Evolutionary conservation across 2,329 filamentous ascomycete species (phyloP).

Genomic region (Hymenoscyphus occultus): DNA sequence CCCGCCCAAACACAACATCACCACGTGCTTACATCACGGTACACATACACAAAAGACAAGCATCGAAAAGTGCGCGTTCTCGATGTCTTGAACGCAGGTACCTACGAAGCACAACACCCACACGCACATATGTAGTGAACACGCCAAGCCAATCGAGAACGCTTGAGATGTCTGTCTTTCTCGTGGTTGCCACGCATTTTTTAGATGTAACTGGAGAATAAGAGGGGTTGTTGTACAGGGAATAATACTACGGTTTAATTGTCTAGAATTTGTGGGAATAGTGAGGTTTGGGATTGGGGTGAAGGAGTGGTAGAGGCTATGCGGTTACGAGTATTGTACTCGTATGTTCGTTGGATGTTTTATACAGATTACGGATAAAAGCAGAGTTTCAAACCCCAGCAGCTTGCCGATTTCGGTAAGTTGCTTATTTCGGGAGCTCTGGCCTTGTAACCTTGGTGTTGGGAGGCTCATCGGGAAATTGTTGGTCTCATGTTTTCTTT

Average conservation of each 20-base stretch:
- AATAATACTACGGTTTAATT: not conserved
- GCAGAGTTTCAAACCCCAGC: not conserved
- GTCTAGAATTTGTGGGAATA: not conserved
- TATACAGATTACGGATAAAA: not conserved
- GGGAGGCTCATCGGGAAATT: not conserved
- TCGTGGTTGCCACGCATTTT: not conserved
- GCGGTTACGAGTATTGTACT: too few relatives aligned
- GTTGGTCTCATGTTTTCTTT: not conserved
- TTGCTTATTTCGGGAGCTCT: not conserved
- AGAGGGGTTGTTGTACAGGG: not conserved
- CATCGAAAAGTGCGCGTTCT: not conserved
- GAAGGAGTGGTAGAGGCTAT: too few relatives aligned
- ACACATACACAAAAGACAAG: not conserved
- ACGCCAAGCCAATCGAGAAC: not conserved
- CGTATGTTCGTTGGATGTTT: not conserved
- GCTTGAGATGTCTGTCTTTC: not conserved
- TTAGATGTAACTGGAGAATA: not conserved
- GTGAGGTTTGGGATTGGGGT: too few relatives aligned
- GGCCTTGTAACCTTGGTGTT: not conserved
- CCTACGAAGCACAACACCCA: not conserved
- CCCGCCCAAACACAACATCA: not conserved
- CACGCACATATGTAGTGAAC: not conserved
- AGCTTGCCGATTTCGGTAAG: not conserved
- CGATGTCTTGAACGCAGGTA: constrained; percentile 7
- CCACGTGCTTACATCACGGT: not conserved